Evolutionary conservation across 176 grass and related monocot species (phyloP), one percentile per base, ranked within the genome.

Genomic region (Poa pratensis): DNA sequence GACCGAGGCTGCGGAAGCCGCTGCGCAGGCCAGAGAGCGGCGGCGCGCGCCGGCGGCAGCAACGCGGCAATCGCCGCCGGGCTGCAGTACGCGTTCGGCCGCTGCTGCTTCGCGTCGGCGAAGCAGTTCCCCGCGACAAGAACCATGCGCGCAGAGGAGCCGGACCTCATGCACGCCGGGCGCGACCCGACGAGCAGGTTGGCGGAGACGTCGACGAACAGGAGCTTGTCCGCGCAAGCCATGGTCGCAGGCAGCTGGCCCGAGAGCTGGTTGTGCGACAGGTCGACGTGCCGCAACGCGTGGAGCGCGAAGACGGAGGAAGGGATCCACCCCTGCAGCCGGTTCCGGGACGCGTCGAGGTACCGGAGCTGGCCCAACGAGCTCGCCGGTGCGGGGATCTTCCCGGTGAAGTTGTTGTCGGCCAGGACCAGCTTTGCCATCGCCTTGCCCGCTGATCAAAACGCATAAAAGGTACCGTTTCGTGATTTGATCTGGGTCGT

Each of bases 101-200:
- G 78, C 88, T 99, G 96, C 71, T 76, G 73, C 69, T 50, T 87
- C 2, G 80, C 85, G 63, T 92, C 88, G 23, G 72, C 72, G 12
- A 99, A 91, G 89, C 93, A 99, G 69, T 99, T 99, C 19, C 93
- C 90, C 0, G 90, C 87, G 82, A 75, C 85, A 20, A 90, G 76
- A 3, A 99, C 94, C 7, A 86, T 84, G 10, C 86, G 87, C 37
- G 32, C 67, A 9, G 87, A 75, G 40, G 91, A 92, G 73, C 84
- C 86, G 16, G 88, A 83, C 17, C 83, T 40, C 78, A 99, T 84
- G 90, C 96, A 99, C 40, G 88, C 35, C 34, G 96, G 96, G 26
- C 82, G 90, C 51, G 51, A n/a, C 3, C 96, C 96, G 5, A 85
- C 82, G 54, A 99, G 78, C 76, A 88, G 88, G 89, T n/a, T n/a